Evolutionary conservation across 2,329 filamentous ascomycete genomes (phyloP).

Genomic region (Trichoderma citrinoviride): DNA sequence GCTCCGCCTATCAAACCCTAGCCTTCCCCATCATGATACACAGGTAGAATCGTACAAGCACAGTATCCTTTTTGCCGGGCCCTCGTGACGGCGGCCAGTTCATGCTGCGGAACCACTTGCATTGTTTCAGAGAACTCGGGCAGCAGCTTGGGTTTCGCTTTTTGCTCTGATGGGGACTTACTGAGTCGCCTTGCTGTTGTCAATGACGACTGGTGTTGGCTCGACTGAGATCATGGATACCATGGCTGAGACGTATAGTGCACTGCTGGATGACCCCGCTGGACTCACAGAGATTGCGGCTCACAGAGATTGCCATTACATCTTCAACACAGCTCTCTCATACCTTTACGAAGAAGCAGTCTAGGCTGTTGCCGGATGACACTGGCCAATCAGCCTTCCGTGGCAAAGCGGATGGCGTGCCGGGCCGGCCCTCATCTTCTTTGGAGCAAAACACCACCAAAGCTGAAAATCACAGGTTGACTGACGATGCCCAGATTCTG

Average conservation of each 20-base stretch:
- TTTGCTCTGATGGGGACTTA: neutral
- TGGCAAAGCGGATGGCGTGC: neutral
- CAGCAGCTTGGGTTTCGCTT: neutral
- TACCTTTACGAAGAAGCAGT: neutral
- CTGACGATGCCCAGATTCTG: neutral
- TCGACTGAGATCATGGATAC: neutral
- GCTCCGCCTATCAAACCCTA: slow-evolving; percentile 20
- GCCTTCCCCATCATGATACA: slow-evolving; percentile 16
- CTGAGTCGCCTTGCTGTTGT: neutral
- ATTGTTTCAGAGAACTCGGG: neutral
- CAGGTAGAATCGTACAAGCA: neutral
- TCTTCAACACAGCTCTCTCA: neutral
- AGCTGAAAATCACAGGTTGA: neutral
- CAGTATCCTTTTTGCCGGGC: slow-evolving; percentile 9
- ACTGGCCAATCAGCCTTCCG: neutral
- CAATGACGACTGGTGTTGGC: neutral
- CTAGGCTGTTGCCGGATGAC: neutral
- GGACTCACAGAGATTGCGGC: neutral
- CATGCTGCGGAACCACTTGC: slow-evolving; percentile 4
- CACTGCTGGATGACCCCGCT: no score
- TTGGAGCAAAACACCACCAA: neutral
- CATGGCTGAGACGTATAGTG: neutral
- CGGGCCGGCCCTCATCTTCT: neutral
- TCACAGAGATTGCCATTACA: neutral
- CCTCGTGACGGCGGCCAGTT: slow-evolving; percentile 17